Evolutionary conservation across 2,329 filamentous ascomycete genomes (phyloP).

Genomic region (Alternaria arborescens): DNA sequence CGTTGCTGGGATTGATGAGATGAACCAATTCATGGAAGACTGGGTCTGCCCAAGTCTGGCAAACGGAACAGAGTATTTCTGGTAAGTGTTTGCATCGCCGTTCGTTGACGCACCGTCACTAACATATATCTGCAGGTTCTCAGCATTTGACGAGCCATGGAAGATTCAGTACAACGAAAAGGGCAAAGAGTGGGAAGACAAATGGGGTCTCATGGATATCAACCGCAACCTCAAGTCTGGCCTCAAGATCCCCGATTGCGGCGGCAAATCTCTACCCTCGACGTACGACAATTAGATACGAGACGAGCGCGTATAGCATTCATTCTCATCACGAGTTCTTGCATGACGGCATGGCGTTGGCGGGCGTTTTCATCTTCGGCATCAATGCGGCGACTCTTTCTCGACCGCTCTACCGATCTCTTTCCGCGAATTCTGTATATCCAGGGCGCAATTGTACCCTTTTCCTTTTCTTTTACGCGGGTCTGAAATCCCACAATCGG

Average conservation of each 20-base stretch:
- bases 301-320: constrained; percentile 11
- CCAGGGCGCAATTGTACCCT: constrained; percentile 18
- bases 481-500: background rate
- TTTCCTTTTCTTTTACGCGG: background rate
- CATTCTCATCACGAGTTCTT: constrained; percentile 20
- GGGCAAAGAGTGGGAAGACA: constrained; percentile 84
- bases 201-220: constrained; percentile 92
- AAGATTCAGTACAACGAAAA: constrained; percentile 76
- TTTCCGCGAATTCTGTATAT: constrained; percentile 18
- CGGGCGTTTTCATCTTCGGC: constrained; percentile 26
- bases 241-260: constrained; percentile 86
- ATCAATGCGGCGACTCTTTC: constrained; percentile 17
- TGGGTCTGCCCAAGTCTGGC: constrained; percentile 83
- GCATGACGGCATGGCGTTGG: constrained; percentile 38
- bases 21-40: constrained; percentile 85
- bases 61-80: constrained; percentile 93
- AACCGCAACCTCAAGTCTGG: constrained; percentile 84
- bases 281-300: constrained; percentile 8
- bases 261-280: constrained; percentile 65
- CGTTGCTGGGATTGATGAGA: constrained; percentile 78
- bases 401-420: constrained; percentile 10
- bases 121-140: constrained; percentile 67
- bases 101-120: background rate
- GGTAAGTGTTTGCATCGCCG: constrained; percentile 61
- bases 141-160: constrained; percentile 97